Evolutionary conservation across 129 eudicot genomes (phyloP).

Genomic region (Chrysanthemum lavandulifolium): DNA sequence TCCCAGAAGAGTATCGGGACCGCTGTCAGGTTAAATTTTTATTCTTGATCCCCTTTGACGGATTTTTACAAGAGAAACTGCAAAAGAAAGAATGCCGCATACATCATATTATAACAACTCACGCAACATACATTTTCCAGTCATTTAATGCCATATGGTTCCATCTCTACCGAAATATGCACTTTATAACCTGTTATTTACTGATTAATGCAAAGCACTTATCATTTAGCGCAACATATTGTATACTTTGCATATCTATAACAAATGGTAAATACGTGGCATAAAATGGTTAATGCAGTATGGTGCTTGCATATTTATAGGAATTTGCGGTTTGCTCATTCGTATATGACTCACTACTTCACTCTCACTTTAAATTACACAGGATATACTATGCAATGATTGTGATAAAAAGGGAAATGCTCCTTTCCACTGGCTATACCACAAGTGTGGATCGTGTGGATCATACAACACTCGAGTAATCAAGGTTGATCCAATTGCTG

Average conservation of each 20-base stretch:
- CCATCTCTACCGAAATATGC: too few relatives aligned
- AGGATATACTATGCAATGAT: constrained; percentile 92
- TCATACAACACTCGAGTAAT: constrained; percentile 93
- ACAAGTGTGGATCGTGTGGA: constrained; percentile 82
- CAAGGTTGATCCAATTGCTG: constrained; percentile 58
- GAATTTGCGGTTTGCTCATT: not conserved
- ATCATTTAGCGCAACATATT: too few relatives aligned
- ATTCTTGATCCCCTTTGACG: not conserved
- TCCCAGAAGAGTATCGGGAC: constrained; percentile 86
- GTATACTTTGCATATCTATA: too few relatives aligned
- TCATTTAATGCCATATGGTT: too few relatives aligned
- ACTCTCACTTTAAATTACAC: constrained; percentile 18
- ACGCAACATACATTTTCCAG: too few relatives aligned
- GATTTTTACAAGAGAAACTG: not conserved
- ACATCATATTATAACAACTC: too few relatives aligned
- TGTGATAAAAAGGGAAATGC: constrained; percentile 84
- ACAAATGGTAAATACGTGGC: too few relatives aligned
- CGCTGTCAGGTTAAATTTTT: constrained; percentile 72
- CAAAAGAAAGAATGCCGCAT: too few relatives aligned
- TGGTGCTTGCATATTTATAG: too few relatives aligned
- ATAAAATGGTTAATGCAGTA: too few relatives aligned
- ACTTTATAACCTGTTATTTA: too few relatives aligned
- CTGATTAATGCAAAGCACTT: too few relatives aligned
- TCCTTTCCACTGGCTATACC: constrained; percentile 92
- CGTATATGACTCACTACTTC: not conserved